phyloP scores from a whole-genome alignment of 352 stramenopile genomes.

The Globisporangium takayamanum region DNA sequence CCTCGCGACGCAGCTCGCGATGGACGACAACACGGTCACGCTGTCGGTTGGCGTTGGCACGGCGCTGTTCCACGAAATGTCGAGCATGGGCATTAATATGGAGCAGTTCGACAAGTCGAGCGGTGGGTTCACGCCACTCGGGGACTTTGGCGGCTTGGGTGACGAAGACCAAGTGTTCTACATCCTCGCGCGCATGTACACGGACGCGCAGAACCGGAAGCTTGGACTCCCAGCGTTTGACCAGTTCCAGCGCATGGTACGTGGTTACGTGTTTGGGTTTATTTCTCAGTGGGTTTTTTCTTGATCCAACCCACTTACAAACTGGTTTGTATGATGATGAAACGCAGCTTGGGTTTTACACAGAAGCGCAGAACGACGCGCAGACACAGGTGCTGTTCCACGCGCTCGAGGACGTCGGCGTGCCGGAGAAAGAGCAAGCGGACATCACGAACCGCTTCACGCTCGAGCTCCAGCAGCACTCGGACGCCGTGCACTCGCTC shows the following conservation, averaged over 20 bases:
- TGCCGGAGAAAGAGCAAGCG: conserved; percentile 56
- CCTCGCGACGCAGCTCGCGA: conserved; percentile 3
- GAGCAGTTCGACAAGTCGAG: conserved; percentile 44
- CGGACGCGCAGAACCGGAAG: conserved; percentile 54
- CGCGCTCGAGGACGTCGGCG: conserved; percentile 43
- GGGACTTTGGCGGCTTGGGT: conserved; percentile 37
- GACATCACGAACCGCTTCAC: conserved; percentile 62
- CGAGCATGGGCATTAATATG: conserved; percentile 65
- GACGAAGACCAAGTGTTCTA: conserved; percentile 80
- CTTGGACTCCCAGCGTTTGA: conserved; percentile 79
- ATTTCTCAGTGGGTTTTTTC: not conserved
- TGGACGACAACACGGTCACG: conserved; percentile 15
- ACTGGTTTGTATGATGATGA: no score
- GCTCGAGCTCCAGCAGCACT: conserved; percentile 48
- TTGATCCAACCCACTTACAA: no score
- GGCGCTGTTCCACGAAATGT: conserved; percentile 68
- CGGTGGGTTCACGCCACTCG: conserved; percentile 20
- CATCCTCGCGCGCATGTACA: conserved; percentile 77
- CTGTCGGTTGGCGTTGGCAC: conserved; percentile 30
- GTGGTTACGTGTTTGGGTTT: conserved; percentile 6
- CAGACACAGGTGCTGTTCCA: conserved; percentile 78
- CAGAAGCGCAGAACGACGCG: conserved; percentile 57
- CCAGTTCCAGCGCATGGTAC: conserved; percentile 77
- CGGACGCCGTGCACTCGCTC: conserved; percentile 69
- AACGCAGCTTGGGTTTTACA: conserved; percentile 72